Base-by-base conservation (phyloP, 345 rosid genomes). In the Noccaea caerulescens region DNA sequence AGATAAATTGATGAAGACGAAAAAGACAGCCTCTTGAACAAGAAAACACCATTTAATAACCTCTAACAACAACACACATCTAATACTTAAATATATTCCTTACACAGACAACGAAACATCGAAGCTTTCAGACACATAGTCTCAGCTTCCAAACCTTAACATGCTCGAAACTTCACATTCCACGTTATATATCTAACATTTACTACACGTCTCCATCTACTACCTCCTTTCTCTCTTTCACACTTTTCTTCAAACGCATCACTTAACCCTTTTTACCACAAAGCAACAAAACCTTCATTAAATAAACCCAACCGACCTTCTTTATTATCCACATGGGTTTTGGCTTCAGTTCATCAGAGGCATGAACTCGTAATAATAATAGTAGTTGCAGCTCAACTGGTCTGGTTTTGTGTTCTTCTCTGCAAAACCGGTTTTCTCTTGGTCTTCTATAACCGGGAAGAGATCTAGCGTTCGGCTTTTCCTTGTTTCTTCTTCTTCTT, bases 301-400 rank as follows among this genome's bases (percentile, higher is more conserved):
- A 65, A 65, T 65, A 34, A 63, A 46, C 13, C 45, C 44, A 47
- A 64, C 45, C 57, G 57, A 47, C 69, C 45, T 43, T 36, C 62
- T 16, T 71, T 63, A 39, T 69, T 18, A 63, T 63, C 72, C 88
- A 81, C 86, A 79, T 79, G 86, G 76, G 37, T 54, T 49, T 58
- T 12, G 50, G 70, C 72, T 69, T 84, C 81, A 84, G 67, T 75
- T 80, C 76, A 80, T 83, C 76, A 77, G 75, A 51, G 87, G 90
- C 69, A 86, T 83, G 74, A 84, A 86, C 86, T 86, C 86, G 56
- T 84, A 73, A 52, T 68, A 84, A 63, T 82, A 80, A 77, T 38
- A 58, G 56, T 82, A 71, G 60, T 63, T 80, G 69, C 74, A 55
- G n/a, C 20, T 10, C 33, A 33, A 16, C 34, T 20, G 46, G 62